A percentile compares a stretch with the other conserved stretches of the same genome.
Conservation (phyloP, 176 grass and related monocot genomes). For the Melocanna baccifera region DNA sequence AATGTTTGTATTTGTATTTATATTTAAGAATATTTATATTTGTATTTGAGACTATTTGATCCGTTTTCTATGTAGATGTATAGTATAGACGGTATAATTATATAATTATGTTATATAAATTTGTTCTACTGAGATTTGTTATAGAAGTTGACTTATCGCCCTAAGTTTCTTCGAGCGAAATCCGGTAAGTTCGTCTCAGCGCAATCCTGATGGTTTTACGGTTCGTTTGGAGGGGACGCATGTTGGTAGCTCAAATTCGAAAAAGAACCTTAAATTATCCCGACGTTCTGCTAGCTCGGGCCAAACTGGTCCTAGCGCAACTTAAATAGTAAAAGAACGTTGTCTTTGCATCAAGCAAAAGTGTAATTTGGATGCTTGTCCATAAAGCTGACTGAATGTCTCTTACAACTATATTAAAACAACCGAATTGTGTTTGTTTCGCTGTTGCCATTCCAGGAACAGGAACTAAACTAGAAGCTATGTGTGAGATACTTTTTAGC, state of each 20-base stretch:
- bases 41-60: no score
- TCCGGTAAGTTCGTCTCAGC: no score
- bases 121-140: no score
- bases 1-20: no score
- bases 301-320: neutral
- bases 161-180: no score
- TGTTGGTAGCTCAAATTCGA: neutral
- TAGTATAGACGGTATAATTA: no score
- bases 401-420: neutral
- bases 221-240: neutral
- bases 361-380: slow-evolving; percentile 38
- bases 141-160: no score
- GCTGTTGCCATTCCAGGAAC: slow-evolving; percentile 6
- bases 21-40: no score
- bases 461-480: neutral
- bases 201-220: no score
- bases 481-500: no score
- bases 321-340: neutral
- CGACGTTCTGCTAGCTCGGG: slow-evolving; percentile 2
- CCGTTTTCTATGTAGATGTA: no score
- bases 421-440: neutral
- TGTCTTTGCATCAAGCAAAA: neutral
- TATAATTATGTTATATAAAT: no score
- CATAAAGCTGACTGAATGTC: slow-evolving; percentile 40
- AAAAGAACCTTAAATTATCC: neutral